Conservation (phyloP, 345 rosid genomes). For the Eucalyptus marginata region DNA sequence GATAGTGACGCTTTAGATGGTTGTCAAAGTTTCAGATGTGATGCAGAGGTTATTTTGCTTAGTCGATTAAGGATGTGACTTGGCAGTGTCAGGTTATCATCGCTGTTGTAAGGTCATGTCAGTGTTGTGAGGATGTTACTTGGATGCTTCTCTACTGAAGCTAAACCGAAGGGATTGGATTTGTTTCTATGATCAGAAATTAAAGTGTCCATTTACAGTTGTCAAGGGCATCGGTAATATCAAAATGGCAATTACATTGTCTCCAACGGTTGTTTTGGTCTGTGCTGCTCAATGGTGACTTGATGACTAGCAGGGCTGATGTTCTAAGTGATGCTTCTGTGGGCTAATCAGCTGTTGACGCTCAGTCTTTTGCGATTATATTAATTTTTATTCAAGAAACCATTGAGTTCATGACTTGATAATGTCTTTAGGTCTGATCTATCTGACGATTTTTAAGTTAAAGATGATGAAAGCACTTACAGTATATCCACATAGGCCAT, state of each 20-base stretch:
- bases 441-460: not conserved
- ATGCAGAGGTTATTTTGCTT: not conserved
- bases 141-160: not conserved
- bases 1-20: not conserved
- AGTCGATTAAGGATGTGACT: not conserved
- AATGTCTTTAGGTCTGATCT: not conserved
- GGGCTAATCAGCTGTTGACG: not conserved
- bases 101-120: not conserved
- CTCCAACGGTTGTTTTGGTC: not conserved
- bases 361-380: not conserved
- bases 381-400: not conserved
- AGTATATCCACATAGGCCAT: not conserved
- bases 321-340: not conserved
- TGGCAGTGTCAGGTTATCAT: not conserved
- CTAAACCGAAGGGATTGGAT: not conserved
- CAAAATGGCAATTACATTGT: not conserved
- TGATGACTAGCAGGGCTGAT: not conserved
- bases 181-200: not conserved
- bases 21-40: not conserved
- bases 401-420: not conserved
- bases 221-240: not conserved
- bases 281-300: not conserved
- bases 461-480: not conserved
- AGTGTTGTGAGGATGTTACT: not conserved
- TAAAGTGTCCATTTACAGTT: not conserved